Evolutionary conservation across 441 rosid genomes (phyloP), one percentile per base, ranked within the genome.

Genomic region (Croton laevigatus): DNA sequence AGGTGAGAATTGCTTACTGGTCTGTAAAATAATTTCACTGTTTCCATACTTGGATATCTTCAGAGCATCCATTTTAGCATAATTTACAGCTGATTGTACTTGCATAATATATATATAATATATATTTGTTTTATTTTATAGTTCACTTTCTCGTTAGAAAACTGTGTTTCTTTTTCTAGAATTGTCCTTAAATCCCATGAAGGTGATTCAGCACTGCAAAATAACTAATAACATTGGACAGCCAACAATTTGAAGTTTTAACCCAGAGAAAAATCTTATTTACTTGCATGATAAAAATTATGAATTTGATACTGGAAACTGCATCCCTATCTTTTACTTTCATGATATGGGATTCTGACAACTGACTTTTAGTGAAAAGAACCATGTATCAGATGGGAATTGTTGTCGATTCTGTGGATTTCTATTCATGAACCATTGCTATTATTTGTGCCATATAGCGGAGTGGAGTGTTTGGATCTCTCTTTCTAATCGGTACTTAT

Each of bases 1-100:
- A 51, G 75, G 71, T 65, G 83, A 85, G 71, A 80, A 52, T 75
- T 86, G 80, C 76, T 80, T 68, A 83, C 63, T 45, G 32, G 8
- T 32, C 34, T 44, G 36, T 38, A 27, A 27, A 27, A 27, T 17
- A 5, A 20, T 37, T 51, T 19, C 37, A 46, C 59, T 48, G 48
- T 69, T 59, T 59, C 62, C 19, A 44, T 69, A 59, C 45, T 69
- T 32, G 9, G 9, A 59, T 44, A 52, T 22, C 65, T 44, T 5
- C 45, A n/a, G 16, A 48, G 45, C 45, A 44, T 32, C 36, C 57
- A 32, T 48, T 16, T 4, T 9, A 37, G 44, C n/a, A 13, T n/a
- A n/a, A n/a, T n/a, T n/a, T n/a, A n/a, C n/a, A n/a, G n/a, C n/a
- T n/a, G n/a, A n/a, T n/a, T n/a, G n/a, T n/a, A n/a, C n/a, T n/a